These are phyloP conservation scores for Coccinonectria pachysandricola DNA, from an alignment of 2,329 filamentous ascomycete species.

Conservation along the genomic window DNA sequence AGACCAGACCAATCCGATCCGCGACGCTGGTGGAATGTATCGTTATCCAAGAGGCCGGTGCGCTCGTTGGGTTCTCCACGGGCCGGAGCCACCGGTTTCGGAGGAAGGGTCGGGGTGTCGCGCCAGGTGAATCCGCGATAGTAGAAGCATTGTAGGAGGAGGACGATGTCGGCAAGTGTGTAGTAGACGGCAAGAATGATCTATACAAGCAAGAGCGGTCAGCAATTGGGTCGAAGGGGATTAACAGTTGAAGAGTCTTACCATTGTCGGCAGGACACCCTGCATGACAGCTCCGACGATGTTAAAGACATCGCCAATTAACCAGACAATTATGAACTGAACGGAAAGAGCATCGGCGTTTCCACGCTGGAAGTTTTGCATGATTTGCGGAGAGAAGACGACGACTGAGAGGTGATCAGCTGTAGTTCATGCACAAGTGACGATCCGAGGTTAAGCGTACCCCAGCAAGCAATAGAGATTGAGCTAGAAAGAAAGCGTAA, in stretches of 20 bases:
- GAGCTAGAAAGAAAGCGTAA: conserved; percentile 44
- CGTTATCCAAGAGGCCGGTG: conserved; percentile 24
- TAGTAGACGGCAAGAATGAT: conserved; percentile 92
- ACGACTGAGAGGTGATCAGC: conserved; percentile 46
- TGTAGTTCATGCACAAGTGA: conserved; percentile 1
- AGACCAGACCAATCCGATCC: conserved; percentile 51
- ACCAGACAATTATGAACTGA: conserved; percentile 88
- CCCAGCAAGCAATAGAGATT: conserved; percentile 93
- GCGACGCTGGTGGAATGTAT: conserved; percentile 31
- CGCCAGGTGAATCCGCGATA: conserved; percentile 73
- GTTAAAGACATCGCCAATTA: conserved; percentile 91
- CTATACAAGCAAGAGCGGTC: conserved; percentile 28
- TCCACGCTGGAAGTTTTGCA: conserved; percentile 80
- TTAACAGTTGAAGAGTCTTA: no score
- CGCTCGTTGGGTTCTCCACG: conserved; percentile 38
- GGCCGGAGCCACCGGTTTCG: conserved; percentile 28
- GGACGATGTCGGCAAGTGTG: conserved; percentile 79
- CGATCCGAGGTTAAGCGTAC: conserved; percentile 16
- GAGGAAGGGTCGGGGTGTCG: conserved; percentile 37
- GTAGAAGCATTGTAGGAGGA: conserved; percentile 87
- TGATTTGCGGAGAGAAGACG: conserved; percentile 93
- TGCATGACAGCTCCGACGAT: conserved; percentile 87
- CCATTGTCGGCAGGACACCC: conserved; percentile 88
- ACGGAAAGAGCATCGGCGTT: conserved; percentile 84
- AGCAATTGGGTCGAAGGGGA: no score